Conservation (phyloP, 495 filamentous ascomycete species). For the Aspergillus olivimuriae region DNA sequence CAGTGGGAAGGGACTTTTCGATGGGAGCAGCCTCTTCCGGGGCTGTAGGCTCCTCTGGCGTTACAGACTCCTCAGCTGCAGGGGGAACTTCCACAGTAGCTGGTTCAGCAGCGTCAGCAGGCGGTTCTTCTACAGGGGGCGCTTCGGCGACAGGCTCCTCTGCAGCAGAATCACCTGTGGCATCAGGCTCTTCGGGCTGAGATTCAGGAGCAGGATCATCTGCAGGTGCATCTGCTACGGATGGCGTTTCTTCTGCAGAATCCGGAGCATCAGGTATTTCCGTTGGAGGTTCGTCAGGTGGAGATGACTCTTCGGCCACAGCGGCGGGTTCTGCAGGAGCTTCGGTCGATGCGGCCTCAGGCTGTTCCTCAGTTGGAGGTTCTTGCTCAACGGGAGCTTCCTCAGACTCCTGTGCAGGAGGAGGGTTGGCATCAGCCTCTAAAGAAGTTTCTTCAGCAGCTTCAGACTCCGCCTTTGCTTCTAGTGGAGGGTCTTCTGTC, state of each 20-base stretch:
- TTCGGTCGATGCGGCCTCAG: too few relatives aligned
- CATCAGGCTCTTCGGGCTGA: constrained; percentile 1
- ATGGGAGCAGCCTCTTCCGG: constrained; percentile 4
- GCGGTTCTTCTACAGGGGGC: constrained; percentile 4
- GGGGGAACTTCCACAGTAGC: constrained; percentile 2
- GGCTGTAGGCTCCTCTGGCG: constrained; percentile 7
- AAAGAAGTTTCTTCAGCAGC: constrained; percentile 8
- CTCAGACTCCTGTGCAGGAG: constrained; percentile 4
- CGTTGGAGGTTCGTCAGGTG: constrained; percentile 8
- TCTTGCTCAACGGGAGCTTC: constrained; percentile 9
- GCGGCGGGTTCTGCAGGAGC: constrained; percentile 10
- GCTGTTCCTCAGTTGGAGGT: constrained; percentile 19
- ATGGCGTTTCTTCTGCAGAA: constrained; percentile 3
- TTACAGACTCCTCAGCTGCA: constrained; percentile 8
- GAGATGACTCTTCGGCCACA: constrained; percentile 5
- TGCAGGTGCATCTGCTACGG: too few relatives aligned
- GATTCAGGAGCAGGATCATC: constrained; percentile 7
- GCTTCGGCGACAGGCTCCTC: constrained; percentile 9
- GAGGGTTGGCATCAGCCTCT: constrained; percentile 2
- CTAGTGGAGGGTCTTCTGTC: constrained; percentile 4
- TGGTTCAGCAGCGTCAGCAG: constrained; percentile 5
- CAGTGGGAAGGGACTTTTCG: constrained; percentile 3
- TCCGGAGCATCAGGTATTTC: constrained; percentile 6
- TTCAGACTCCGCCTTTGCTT: background rate
- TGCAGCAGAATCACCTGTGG: constrained; percentile 2